These are phyloP conservation scores for Termitomyces heimii DNA, from an alignment of 768 basidiomycete genomes.

Conservation along the genomic window DNA sequence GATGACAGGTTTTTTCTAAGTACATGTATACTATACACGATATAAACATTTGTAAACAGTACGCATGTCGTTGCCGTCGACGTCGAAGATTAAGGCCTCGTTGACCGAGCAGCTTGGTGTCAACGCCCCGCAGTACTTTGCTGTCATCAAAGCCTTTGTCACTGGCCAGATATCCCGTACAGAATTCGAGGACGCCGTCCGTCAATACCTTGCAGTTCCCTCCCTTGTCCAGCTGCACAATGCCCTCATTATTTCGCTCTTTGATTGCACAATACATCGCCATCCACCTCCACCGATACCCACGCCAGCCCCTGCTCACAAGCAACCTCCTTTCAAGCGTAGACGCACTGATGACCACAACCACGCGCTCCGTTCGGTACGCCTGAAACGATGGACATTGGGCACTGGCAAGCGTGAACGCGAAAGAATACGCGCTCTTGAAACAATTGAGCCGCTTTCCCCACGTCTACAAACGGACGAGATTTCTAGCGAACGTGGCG, in stretches of 20 bases:
- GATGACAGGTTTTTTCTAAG: conserved; percentile 16
- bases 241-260: conserved; percentile 75
- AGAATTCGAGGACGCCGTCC: conserved; percentile 72
- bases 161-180: conserved; percentile 60
- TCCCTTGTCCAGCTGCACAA: conserved; percentile 77
- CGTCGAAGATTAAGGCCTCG: conserved; percentile 66
- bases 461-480: conserved; percentile 56
- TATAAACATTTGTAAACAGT: conserved; percentile 6
- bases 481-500: conserved; percentile 63
- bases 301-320: conserved; percentile 33
- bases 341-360: conserved; percentile 50
- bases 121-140: conserved; percentile 57
- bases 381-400: conserved; percentile 72
- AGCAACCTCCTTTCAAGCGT: conserved; percentile 64
- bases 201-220: conserved; percentile 53
- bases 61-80: conserved; percentile 70
- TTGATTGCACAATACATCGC: conserved; percentile 58
- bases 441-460: conserved; percentile 30
- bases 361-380: conserved; percentile 49
- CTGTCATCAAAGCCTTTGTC: conserved; percentile 59
- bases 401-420: conserved; percentile 70
- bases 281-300: conserved; percentile 14
- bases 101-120: conserved; percentile 55
- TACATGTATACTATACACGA: conserved; percentile 1
- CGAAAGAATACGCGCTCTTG: conserved; percentile 55